These are phyloP conservation scores for Blastocystis sp. DNA, from an alignment of 352 stramenopile genomes.

Conservation along the genomic window DNA sequence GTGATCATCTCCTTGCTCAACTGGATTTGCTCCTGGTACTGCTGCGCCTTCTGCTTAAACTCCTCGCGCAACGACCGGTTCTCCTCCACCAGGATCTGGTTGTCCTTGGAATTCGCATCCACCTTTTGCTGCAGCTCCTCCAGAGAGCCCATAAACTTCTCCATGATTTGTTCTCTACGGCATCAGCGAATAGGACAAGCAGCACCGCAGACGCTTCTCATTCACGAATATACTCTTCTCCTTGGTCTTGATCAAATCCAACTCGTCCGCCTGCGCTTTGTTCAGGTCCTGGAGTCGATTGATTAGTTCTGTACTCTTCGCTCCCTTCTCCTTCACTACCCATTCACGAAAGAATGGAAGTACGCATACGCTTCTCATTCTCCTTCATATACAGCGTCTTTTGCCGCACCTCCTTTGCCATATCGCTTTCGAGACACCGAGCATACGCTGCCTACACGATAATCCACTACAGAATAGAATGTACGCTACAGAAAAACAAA, in stretches of 20 bases:
- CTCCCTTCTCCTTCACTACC: conserved; percentile 14
- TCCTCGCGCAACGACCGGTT: conserved; percentile 38
- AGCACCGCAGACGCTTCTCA: conserved; percentile 44
- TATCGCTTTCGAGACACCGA: conserved; percentile 54
- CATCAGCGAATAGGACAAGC: background rate
- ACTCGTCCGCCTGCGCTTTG: background rate
- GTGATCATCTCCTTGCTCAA: conserved; percentile 62
- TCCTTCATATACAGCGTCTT: conserved; percentile 9
- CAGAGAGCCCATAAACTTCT: conserved; percentile 47
- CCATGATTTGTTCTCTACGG: conserved; percentile 39
- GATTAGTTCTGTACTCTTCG: conserved; percentile 55
- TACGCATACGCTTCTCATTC: conserved; percentile 49
- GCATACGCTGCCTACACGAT: conserved; percentile 16
- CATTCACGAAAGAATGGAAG: background rate
- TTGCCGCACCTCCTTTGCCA: conserved; percentile 40
- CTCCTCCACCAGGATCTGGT: conserved; percentile 23
- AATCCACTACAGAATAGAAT: background rate
- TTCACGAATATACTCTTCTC: conserved; percentile 42
- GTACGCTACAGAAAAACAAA: conserved; percentile 31
- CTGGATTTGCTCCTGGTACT: conserved; percentile 52
- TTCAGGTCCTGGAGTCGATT: conserved; percentile 56
- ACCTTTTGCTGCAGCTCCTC: conserved; percentile 43
- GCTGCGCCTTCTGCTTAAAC: background rate
- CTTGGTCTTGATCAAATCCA: conserved; percentile 46
- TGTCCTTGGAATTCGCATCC: conserved; percentile 52